Percentiles rank a stretch among this genome's conserved stretches.
These are phyloP conservation scores for Penicillium paneum DNA, from an alignment of 2,329 filamentous ascomycete species.

Conservation along the genomic window DNA sequence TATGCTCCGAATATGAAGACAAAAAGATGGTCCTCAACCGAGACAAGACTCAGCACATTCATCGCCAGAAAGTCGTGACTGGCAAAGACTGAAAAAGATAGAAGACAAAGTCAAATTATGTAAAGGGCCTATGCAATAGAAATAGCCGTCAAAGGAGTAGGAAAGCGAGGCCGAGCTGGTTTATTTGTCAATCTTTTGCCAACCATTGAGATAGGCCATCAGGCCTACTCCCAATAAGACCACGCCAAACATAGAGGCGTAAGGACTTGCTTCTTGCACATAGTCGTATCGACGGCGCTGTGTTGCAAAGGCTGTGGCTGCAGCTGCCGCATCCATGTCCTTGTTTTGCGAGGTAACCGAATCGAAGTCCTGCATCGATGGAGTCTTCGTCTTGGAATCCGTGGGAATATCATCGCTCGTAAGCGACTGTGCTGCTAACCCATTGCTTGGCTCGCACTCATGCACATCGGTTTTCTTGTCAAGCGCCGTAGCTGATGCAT, in stretches of 20 bases:
- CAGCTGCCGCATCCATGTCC: constrained; percentile 40
- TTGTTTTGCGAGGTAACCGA: constrained; percentile 49
- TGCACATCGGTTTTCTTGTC: constrained; percentile 26
- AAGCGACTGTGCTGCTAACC: background rate
- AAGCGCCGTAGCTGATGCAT: constrained; percentile 43
- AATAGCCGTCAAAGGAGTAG: constrained; percentile 16
- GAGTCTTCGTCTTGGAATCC: constrained; percentile 13
- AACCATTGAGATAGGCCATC: constrained; percentile 84
- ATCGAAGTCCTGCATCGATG: constrained; percentile 39
- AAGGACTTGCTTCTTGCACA: constrained; percentile 62
- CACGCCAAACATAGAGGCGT: constrained; percentile 77
- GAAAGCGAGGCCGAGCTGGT: constrained; percentile 7
- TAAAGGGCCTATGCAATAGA: constrained; percentile 20
- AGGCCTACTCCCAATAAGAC: constrained; percentile 76
- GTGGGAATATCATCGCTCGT: constrained; percentile 6
- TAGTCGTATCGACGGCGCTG: constrained; percentile 34
- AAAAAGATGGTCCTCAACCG: constrained; percentile 12
- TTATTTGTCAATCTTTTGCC: constrained; percentile 60
- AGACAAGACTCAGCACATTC: constrained; percentile 16
- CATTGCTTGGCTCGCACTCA: constrained; percentile 11
- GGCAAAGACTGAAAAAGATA: constrained; percentile 20
- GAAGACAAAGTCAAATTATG: constrained; percentile 20
- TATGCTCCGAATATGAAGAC: constrained; percentile 15
- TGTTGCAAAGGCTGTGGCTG: constrained; percentile 44
- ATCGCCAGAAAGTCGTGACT: constrained; percentile 26